Conservation (phyloP, 2,329 filamentous ascomycete genomes). For the Didymella sp. region DNA sequence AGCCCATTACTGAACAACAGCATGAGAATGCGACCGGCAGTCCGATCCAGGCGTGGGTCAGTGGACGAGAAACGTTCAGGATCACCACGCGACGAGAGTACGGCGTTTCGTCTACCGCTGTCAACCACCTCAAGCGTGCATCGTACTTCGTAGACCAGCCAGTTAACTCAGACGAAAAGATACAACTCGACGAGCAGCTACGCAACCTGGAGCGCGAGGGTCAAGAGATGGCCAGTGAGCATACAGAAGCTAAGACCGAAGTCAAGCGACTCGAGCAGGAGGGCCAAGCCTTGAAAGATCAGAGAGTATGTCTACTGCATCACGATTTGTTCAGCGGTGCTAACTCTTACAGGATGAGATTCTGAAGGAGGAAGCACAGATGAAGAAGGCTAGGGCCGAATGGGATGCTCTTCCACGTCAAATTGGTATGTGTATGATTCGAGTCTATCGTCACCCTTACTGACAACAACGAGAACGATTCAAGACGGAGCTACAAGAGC, state of each 20-base stretch:
- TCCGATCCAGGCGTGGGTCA: constrained; percentile 72
- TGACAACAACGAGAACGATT: constrained; percentile 49
- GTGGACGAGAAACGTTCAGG: constrained; percentile 62
- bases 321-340: background rate
- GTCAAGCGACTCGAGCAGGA: constrained; percentile 29
- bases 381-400: constrained; percentile 70
- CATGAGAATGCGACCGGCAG: constrained; percentile 69
- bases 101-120: constrained; percentile 74
- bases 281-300: constrained; percentile 10
- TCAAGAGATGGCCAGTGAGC: constrained; percentile 41
- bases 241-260: constrained; percentile 22
- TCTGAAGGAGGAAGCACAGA: constrained; percentile 67
- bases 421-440: constrained; percentile 63
- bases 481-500: constrained; percentile 54
- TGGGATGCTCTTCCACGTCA: constrained; percentile 74
- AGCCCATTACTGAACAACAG: constrained; percentile 70
- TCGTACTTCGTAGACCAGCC: constrained; percentile 78
- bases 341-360: constrained; percentile 46
- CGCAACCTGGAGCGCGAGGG: constrained; percentile 50
- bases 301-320: constrained; percentile 10
- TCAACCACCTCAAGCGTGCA: constrained; percentile 67
- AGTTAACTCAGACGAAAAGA: constrained; percentile 70
- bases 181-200: constrained; percentile 64
- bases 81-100: constrained; percentile 80
- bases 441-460: constrained; percentile 11